phyloP scores from a whole-genome alignment of 73 alveolate genomes.

The Loxodes magnus region DNA sequence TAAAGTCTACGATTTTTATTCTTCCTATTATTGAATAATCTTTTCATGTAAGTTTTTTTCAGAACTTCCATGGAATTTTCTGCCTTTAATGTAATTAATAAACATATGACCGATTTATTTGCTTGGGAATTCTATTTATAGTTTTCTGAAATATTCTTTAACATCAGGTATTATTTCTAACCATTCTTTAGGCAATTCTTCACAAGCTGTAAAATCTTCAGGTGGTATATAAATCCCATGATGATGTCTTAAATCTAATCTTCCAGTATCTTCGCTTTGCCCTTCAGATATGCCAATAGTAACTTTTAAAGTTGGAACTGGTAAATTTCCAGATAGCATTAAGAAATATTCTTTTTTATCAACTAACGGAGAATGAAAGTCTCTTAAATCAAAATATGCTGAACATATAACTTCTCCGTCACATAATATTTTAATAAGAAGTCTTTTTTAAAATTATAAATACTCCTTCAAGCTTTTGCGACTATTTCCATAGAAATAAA shows the following conservation, averaged over 20 bases:
- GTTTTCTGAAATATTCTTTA: too few relatives aligned
- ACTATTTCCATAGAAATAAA: too few relatives aligned
- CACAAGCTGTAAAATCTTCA: conserved; percentile 8
- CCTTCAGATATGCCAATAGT: background rate
- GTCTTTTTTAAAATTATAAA: too few relatives aligned
- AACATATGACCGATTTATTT: too few relatives aligned
- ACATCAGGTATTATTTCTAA: conserved; percentile 5
- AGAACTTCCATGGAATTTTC: too few relatives aligned
- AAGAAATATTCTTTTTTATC: background rate
- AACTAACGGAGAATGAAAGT: conserved; percentile 1
- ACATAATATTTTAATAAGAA: background rate
- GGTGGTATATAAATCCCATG: conserved; percentile 10
- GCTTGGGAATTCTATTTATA: too few relatives aligned
- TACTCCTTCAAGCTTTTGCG: too few relatives aligned
- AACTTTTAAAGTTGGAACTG: too few relatives aligned
- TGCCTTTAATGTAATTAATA: too few relatives aligned
- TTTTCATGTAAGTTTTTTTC: too few relatives aligned
- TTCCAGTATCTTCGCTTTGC: conserved; percentile 6
- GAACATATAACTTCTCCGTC: background rate
- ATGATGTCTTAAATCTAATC: background rate
- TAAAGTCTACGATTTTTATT: too few relatives aligned
- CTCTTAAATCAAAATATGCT: conserved; percentile 1
- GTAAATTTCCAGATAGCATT: conserved; percentile 1
- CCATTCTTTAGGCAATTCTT: conserved; percentile 10
- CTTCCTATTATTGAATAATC: too few relatives aligned